Percentiles rank a stretch among this genome's conserved stretches.
Conservation (phyloP, 2,329 filamentous ascomycete genomes). For the Cercospora sp. region DNA sequence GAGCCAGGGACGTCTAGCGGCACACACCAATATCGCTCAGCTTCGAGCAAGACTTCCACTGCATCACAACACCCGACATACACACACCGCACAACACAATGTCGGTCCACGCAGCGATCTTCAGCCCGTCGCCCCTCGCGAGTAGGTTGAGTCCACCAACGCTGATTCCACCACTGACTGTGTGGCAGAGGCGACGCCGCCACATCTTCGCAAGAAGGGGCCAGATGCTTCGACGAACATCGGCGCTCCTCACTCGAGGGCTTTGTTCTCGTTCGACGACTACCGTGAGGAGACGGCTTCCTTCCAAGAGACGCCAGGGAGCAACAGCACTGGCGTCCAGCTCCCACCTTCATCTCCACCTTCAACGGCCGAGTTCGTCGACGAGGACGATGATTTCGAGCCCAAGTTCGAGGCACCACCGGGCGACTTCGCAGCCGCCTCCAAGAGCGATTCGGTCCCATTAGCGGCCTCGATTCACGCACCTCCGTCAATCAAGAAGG, state of each 20-base stretch:
- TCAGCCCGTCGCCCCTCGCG: background rate
- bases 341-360: background rate
- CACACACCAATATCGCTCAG: background rate
- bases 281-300: background rate
- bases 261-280: background rate
- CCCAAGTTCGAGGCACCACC: background rate
- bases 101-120: background rate
- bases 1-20: background rate
- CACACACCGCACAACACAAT: background rate
- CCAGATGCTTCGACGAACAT: background rate
- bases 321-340: background rate
- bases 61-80: background rate
- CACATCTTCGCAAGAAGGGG: conserved; percentile 10
- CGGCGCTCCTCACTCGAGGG: background rate
- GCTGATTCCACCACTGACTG: background rate
- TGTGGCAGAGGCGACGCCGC: background rate
- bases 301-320: background rate
- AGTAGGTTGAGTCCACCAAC: background rate
- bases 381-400: background rate
- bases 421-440: background rate
- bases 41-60: background rate
- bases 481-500: background rate
- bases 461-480: background rate
- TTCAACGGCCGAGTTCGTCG: background rate
- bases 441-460: background rate